These are phyloP conservation scores for carrot (Daucus carota) DNA, from an alignment of 129 eudicot species.

Conservation along the genomic window DNA sequence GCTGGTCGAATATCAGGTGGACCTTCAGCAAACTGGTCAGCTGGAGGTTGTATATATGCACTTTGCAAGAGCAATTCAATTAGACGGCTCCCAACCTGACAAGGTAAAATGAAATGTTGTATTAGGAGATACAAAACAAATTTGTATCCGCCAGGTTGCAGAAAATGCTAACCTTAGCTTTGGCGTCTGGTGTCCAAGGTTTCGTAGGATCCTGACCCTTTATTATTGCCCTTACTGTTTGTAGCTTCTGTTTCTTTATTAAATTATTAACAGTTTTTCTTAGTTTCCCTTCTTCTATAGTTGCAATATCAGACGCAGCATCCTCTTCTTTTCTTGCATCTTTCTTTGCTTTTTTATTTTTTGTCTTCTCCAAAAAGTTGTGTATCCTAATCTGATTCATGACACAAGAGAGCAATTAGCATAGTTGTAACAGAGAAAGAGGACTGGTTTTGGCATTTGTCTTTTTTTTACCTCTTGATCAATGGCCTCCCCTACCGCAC, in stretches of 20 bases:
- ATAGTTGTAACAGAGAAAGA: neutral
- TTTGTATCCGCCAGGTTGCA: neutral
- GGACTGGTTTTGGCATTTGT: neutral
- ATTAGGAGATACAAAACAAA: neutral
- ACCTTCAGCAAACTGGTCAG: constrained; percentile 51
- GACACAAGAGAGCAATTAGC: constrained; percentile 1
- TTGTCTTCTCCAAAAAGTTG: constrained; percentile 59
- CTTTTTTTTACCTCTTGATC: constrained; percentile 65
- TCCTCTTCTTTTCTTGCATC: constrained; percentile 29
- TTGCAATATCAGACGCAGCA: constrained; percentile 18
- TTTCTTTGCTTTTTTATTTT: constrained; percentile 41
- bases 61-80: constrained; percentile 71
- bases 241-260: constrained; percentile 74
- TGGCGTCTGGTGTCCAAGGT: constrained; percentile 72
- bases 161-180: constrained; percentile 63
- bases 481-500: constrained; percentile 73
- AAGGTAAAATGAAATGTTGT: constrained; percentile 4
- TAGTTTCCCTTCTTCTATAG: constrained; percentile 36
- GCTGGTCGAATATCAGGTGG: constrained; percentile 94
- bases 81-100: constrained; percentile 83
- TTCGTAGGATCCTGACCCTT: constrained; percentile 46
- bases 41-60: constrained; percentile 77
- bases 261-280: constrained; percentile 48
- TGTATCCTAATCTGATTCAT: constrained; percentile 63
- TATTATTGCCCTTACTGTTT: constrained; percentile 47